These are phyloP conservation scores for Puccinia horiana DNA, from an alignment of 1,284 basidiomycete species.

Conservation along the genomic window DNA sequence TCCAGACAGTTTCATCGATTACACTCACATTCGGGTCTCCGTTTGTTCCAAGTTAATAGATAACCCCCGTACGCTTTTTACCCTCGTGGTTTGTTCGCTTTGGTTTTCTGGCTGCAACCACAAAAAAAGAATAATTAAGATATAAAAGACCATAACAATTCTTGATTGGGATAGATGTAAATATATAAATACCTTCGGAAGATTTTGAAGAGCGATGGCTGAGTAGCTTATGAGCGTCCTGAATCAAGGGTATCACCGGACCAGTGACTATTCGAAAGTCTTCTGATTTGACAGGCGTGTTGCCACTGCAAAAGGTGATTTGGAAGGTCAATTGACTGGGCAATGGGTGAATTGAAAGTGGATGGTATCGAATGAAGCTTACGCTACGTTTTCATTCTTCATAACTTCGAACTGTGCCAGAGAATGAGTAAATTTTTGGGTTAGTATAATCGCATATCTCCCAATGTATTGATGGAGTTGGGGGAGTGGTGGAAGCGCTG, in stretches of 20 bases:
- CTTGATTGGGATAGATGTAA: background rate
- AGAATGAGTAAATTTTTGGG: background rate
- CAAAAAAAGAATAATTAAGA: too few species aligned
- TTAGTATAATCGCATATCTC: background rate
- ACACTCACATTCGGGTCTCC: too few species aligned
- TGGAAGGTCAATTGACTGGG: background rate
- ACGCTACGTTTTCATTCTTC: slow-evolving; percentile 45
- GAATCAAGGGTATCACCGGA: background rate
- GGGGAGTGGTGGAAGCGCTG: background rate
- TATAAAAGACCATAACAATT: background rate
- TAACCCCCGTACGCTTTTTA: background rate
- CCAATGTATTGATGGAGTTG: background rate
- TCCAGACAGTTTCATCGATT: too few species aligned
- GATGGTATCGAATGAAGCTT: background rate
- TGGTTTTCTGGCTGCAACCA: slow-evolving; percentile 17
- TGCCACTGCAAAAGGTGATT: slow-evolving; percentile 2
- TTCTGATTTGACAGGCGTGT: slow-evolving; percentile 41
- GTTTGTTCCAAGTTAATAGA: background rate
- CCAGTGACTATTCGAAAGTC: slow-evolving; percentile 36
- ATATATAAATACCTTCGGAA: background rate
- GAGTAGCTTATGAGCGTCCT: slow-evolving; percentile 21
- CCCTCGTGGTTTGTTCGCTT: background rate
- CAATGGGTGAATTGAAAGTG: background rate
- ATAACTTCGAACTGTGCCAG: slow-evolving; percentile 32
- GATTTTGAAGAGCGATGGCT: slow-evolving; percentile 21